Conservation (phyloP, 169 alveolate genomes). For the Theileria equi region DNA sequence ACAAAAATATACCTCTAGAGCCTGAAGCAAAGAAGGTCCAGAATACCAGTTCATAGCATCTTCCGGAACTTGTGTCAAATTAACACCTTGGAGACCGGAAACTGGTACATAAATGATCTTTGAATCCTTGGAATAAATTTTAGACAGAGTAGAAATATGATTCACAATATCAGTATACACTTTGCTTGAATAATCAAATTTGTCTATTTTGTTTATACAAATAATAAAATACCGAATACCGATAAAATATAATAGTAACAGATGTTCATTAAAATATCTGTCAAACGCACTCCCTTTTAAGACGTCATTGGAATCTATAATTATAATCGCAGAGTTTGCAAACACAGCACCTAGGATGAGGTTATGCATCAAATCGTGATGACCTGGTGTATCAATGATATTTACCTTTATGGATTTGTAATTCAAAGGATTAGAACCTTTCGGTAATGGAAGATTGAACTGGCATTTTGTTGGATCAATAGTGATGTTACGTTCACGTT, state of each 20-base stretch:
- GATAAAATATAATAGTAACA: conserved; percentile 59
- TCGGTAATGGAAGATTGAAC: conserved; percentile 21
- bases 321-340: conserved; percentile 68
- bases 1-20: conserved; percentile 11
- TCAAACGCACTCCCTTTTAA: conserved; percentile 59
- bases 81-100: conserved; percentile 46
- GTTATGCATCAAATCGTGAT: conserved; percentile 67
- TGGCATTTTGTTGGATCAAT: conserved; percentile 54
- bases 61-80: no score
- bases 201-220: conserved; percentile 70
- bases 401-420: conserved; percentile 58
- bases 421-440: conserved; percentile 14
- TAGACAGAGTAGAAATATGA: conserved; percentile 27
- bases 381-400: conserved; percentile 77
- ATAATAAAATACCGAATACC: conserved; percentile 67
- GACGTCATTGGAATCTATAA: conserved; percentile 68
- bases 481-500: conserved; percentile 71
- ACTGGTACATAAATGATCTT: conserved; percentile 46
- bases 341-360: conserved; percentile 70
- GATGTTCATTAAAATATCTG: conserved; percentile 61
- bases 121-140: conserved; percentile 18
- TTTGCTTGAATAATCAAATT: conserved; percentile 45
- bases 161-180: conserved; percentile 36
- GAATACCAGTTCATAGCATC: conserved; percentile 15
- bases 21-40: conserved; percentile 35